Conservation (phyloP, 1,284 basidiomycete genomes). For the Wolfiporia cocos region DNA sequence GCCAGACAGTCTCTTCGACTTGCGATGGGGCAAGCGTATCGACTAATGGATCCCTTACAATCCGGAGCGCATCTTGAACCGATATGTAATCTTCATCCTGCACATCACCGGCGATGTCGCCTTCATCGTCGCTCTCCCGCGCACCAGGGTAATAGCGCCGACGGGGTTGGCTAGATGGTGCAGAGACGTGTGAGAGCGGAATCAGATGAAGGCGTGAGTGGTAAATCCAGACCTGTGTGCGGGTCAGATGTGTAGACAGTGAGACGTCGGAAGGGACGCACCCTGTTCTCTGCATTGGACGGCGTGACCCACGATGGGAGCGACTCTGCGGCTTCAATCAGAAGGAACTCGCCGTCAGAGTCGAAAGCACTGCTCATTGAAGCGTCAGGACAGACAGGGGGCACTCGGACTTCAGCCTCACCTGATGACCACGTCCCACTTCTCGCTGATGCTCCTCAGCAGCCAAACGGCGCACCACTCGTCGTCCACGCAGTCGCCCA, state of each 20-base stretch:
- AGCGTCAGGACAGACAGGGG: no score
- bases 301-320: conserved; percentile 92
- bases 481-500: conserved; percentile 92
- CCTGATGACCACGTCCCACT: conserved; percentile 78
- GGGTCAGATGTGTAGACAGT: neutral
- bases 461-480: conserved; percentile 95
- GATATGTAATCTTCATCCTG: conserved; percentile 52
- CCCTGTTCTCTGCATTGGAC: conserved; percentile 86
- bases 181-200: conserved; percentile 69
- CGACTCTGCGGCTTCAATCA: conserved; percentile 93
- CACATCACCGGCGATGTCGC: conserved; percentile 28
- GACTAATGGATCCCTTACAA: conserved; percentile 48
- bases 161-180: conserved; percentile 47
- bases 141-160: conserved; percentile 36
- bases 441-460: conserved; percentile 64
- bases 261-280: conserved; percentile 37
- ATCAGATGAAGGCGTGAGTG: conserved; percentile 80
- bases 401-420: conserved; percentile 22
- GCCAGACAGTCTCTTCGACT: conserved; percentile 63
- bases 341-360: conserved; percentile 92
- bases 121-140: conserved; percentile 45
- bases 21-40: conserved; percentile 53
- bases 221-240: conserved; percentile 82
- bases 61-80: conserved; percentile 57
- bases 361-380: conserved; percentile 70